Evolutionary conservation across 2,329 filamentous ascomycete species (phyloP).

Genomic region (Neofusicoccum sp.): DNA sequence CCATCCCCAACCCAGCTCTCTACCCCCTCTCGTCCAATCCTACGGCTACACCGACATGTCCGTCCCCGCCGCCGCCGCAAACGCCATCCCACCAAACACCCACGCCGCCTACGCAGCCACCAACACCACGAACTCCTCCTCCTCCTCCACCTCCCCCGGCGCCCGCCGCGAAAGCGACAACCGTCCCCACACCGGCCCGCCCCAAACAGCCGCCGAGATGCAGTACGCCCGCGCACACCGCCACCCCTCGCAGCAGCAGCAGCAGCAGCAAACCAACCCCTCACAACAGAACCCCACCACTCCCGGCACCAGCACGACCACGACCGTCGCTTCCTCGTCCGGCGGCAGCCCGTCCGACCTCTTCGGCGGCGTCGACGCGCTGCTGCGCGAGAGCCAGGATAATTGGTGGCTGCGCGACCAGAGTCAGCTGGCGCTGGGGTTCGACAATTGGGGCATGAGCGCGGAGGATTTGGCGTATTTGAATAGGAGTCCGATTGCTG

Average conservation of each 20-base stretch:
- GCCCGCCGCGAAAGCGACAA: conserved; percentile 3
- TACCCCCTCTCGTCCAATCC: not conserved
- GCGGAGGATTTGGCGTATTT: conserved; percentile 11
- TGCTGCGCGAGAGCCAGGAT: conserved; percentile 63
- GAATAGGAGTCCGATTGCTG: not conserved
- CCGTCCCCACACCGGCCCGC: conserved; percentile 22
- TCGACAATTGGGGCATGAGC: conserved; percentile 58
- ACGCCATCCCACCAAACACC: not conserved
- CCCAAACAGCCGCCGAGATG: not conserved
- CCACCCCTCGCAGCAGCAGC: not conserved
- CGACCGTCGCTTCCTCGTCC: not conserved
- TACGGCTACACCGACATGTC: conserved; percentile 3
- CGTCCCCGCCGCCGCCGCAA: not conserved
- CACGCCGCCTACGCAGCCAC: not conserved
- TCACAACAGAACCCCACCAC: not conserved
- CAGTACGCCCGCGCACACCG: conserved; percentile 4
- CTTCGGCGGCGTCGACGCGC: conserved; percentile 59
- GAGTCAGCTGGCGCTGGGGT: conserved; percentile 57
- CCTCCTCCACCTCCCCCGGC: not conserved
- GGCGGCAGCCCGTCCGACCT: conserved; percentile 50
- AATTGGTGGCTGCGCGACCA: conserved; percentile 60
- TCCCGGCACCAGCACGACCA: not conserved
- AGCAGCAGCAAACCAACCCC: not conserved
- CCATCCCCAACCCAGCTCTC: conserved; percentile 2
- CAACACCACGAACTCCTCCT: not conserved